Conservation (phyloP, 2,329 filamentous ascomycete genomes). For the Stagonosporopsis vannaccii region DNA sequence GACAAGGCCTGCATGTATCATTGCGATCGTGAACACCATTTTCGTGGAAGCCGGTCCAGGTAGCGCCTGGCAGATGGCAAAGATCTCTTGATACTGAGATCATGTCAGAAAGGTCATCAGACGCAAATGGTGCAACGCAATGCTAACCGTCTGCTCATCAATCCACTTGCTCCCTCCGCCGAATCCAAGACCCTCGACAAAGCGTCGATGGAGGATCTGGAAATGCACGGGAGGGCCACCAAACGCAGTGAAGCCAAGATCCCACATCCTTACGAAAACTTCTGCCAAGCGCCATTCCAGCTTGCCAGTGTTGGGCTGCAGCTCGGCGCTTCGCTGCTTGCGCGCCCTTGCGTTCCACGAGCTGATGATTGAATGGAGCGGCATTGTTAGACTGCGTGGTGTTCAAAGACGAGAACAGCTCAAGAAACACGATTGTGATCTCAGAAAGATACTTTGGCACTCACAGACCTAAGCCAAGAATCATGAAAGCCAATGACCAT, state of each 20-base stretch:
- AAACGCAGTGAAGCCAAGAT: constrained; percentile 71
- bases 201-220: constrained; percentile 69
- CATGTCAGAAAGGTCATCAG: not conserved
- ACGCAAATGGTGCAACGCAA: not conserved
- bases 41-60: constrained; percentile 75
- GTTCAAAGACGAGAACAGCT: not conserved
- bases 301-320: constrained; percentile 31
- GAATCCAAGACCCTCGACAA: constrained; percentile 60
- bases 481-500: constrained; percentile 18
- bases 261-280: constrained; percentile 54
- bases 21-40: constrained; percentile 72
- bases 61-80: constrained; percentile 72
- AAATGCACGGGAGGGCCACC: constrained; percentile 75
- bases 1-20: constrained; percentile 67
- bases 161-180: constrained; percentile 68
- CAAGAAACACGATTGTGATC: not conserved
- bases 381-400: constrained; percentile 18
- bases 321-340: constrained; percentile 20
- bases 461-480: not conserved
- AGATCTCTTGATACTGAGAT: constrained; percentile 72
- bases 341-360: constrained; percentile 30
- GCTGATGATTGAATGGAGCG: constrained; percentile 31
- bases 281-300: constrained; percentile 36
- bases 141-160: constrained; percentile 69
- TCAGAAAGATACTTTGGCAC: not conserved